Base-by-base conservation (phyloP, 345 rosid species). In the Chamaenerion angustifolium region DNA sequence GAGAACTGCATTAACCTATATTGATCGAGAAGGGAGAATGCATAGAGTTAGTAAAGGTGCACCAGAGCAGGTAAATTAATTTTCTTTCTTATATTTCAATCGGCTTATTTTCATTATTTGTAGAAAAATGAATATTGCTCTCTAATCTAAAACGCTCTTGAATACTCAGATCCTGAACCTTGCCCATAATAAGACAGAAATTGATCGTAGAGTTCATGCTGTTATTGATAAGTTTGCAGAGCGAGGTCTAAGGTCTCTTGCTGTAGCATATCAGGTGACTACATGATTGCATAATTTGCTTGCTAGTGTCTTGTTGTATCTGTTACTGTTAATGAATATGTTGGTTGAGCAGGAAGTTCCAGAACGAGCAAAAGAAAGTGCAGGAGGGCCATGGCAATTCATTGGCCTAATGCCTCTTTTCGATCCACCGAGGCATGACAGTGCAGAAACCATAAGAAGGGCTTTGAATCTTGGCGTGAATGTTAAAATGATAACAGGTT, bases 21-120 rank as follows among this genome's bases (percentile, higher is more conserved):
- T 66, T 2, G 81, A 72, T 25, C 49, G 57, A 21, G 68, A 62
- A 45, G 79, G 79, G 9, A 71, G 65, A 74, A 70, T 68, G 87
- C 77, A 77, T 62, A 62, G 81, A 12, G 81, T 80, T 49, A 68
- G 83, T 66, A 77, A 80, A 75, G 87, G 87, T 45, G 83, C 81
- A n/a, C 87, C 81, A 3, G 81, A 77, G 48, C 83, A 74, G 80
- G 83, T 76, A 64, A 27, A 9, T 7, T 31, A n/a, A n/a, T n/a
- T n/a, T n/a, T n/a, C n/a, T n/a, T 1, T 31, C 37, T 23, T 23
- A 23, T 2, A 4, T 4, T 7, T 52, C 37, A 2, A 41, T 37
- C 13, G 11, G 41, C 18, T 12, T 27, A 42, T 31, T 40, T 41
- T 10, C 15, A 10, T n/a, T 48, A n/a, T 48, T 18, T 0, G 56